phyloP scores from a whole-genome alignment of 441 rosid species.

The Eruca vesicaria region DNA sequence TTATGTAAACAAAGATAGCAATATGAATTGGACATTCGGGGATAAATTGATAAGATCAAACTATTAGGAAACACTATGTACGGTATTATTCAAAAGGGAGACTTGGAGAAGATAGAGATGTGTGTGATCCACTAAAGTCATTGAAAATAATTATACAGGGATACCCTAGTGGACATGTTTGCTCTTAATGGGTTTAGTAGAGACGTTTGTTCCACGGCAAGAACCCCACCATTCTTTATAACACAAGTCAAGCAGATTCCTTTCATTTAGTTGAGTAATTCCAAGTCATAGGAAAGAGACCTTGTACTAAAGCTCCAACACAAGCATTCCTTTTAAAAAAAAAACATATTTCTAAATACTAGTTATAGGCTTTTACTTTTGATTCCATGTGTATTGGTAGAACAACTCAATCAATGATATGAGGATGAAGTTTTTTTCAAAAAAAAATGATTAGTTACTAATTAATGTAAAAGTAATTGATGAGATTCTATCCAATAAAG shows the following conservation, averaged over 20 bases:
- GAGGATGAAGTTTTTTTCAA: no score
- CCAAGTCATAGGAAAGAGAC: constrained; percentile 14
- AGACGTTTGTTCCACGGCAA: constrained; percentile 12
- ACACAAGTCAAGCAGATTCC: constrained; percentile 14
- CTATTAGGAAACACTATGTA: not conserved
- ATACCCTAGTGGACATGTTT: not conserved
- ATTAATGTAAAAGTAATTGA: no score
- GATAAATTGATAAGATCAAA: not conserved
- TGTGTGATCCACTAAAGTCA: not conserved
- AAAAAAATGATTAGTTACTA: no score
- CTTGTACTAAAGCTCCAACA: constrained; percentile 2
- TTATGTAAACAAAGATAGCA: not conserved
- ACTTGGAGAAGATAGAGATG: not conserved
- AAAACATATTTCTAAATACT: not conserved
- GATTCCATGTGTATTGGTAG: not conserved
- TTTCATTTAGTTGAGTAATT: not conserved
- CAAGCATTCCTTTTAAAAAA: constrained; percentile 8
- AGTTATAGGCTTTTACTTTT: not conserved
- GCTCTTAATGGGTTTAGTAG: not conserved
- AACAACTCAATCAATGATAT: no score
- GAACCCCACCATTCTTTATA: constrained; percentile 15
- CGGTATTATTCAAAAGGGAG: not conserved
- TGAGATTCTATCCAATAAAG: no score
- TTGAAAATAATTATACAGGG: not conserved
- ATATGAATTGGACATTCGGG: not conserved